Evolutionary conservation across 2,329 filamentous ascomycete genomes (phyloP).

Genomic region (Alternaria novae-zelandiae): DNA sequence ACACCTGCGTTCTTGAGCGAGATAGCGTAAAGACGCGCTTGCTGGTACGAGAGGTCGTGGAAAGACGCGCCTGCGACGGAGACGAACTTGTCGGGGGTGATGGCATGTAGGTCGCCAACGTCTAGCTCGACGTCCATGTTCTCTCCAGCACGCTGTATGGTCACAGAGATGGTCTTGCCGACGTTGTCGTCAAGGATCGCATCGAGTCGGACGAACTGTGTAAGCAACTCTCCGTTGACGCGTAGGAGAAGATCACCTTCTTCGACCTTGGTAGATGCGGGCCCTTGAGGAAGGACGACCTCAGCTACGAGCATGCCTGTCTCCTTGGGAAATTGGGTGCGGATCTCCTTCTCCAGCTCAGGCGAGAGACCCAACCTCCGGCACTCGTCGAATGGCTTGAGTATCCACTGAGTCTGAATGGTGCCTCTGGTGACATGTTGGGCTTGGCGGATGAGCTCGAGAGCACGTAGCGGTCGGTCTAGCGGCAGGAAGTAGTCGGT

Average conservation of each 20-base stretch:
- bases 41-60: conserved; percentile 95
- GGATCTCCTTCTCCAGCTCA: conserved; percentile 84
- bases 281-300: conserved; percentile 89
- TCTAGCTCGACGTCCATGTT: conserved; percentile 83
- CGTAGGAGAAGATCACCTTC: conserved; percentile 94
- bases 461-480: conserved; percentile 84
- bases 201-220: conserved; percentile 90
- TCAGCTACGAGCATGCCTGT: conserved; percentile 97
- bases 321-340: conserved; percentile 85
- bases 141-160: conserved; percentile 87
- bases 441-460: conserved; percentile 81
- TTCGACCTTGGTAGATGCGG: conserved; percentile 83
- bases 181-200: conserved; percentile 91
- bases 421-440: conserved; percentile 84
- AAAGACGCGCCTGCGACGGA: conserved; percentile 93
- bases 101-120: conserved; percentile 89
- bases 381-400: conserved; percentile 98
- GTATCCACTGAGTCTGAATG: conserved; percentile 96
- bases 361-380: conserved; percentile 83
- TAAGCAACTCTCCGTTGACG: conserved; percentile 91
- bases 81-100: conserved; percentile 95
- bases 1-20: conserved; percentile 79
- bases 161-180: conserved; percentile 75
- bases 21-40: conserved; percentile 94
- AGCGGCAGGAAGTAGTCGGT: conserved; percentile 97